Conservation (phyloP, 2,329 filamentous ascomycete species). For the Rhynchosporium secalis region DNA sequence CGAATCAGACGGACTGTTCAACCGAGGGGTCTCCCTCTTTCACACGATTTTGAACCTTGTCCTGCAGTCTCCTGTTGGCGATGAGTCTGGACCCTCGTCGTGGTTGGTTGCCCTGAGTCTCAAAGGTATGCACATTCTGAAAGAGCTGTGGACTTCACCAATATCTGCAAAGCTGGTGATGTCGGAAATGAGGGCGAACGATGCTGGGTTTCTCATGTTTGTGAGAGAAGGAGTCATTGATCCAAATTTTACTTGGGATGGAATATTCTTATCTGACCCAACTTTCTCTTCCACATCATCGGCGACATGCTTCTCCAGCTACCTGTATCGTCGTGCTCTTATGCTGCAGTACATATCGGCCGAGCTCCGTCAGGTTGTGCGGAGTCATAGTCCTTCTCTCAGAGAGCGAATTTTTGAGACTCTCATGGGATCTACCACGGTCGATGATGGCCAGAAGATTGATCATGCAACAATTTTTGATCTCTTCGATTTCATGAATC, state of each 20-base stretch:
- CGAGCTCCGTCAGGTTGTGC: constrained; percentile 77
- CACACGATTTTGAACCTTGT: constrained; percentile 77
- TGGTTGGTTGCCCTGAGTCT: constrained; percentile 72
- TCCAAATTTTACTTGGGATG: constrained; percentile 73
- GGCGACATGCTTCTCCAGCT: constrained; percentile 51
- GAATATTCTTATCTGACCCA: constrained; percentile 56
- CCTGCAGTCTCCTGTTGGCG: constrained; percentile 63
- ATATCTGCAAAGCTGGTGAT: constrained; percentile 75
- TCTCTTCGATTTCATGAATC: constrained; percentile 84
- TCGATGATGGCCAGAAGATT: constrained; percentile 65
- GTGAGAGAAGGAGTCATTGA: constrained; percentile 70
- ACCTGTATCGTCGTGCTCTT: constrained; percentile 73
- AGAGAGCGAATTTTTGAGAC: constrained; percentile 69
- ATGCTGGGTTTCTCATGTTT: constrained; percentile 78
- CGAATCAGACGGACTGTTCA: constrained; percentile 68
- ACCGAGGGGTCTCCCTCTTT: constrained; percentile 73
- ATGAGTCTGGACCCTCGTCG: constrained; percentile 55
- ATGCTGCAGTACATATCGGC: constrained; percentile 82
- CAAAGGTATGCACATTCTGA: constrained; percentile 70
- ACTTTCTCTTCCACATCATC: constrained; percentile 63
- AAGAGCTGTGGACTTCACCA: constrained; percentile 79
- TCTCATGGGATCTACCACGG: constrained; percentile 73
- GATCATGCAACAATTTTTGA: constrained; percentile 80
- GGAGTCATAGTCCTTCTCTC: constrained; percentile 67
- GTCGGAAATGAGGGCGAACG: constrained; percentile 74